A percentile compares a stretch with the other conserved stretches of the same genome.
phyloP scores from a whole-genome alignment of 305 asterid species.

The Fraxinus latifolia region DNA sequence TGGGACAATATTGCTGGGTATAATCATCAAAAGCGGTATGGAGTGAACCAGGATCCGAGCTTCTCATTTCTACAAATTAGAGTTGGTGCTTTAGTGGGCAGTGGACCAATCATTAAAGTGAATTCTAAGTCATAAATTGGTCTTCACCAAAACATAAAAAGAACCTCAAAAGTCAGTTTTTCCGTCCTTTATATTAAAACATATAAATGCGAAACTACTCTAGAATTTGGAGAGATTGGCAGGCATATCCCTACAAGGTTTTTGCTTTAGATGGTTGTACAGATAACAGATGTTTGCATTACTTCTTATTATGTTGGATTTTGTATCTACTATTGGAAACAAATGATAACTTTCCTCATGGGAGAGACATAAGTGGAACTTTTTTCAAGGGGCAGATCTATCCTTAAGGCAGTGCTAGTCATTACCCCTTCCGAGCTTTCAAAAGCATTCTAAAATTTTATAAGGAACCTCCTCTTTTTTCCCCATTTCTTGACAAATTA shows the following conservation, averaged over 20 bases:
- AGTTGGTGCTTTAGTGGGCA: constrained; percentile 15
- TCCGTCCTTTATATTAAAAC: not conserved
- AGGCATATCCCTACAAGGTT: not conserved
- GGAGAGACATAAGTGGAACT: not conserved
- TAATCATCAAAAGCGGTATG: constrained; percentile 72
- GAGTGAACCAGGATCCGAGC: not conserved
- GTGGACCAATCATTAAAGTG: constrained; percentile 4
- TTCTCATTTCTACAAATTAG: constrained; percentile 19
- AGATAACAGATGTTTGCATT: not conserved
- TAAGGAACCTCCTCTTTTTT: not conserved
- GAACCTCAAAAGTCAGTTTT: not conserved
- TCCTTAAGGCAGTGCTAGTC: not conserved
- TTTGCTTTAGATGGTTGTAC: not conserved
- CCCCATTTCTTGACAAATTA: not conserved
- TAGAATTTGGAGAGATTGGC: constrained; percentile 1
- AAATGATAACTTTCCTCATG: not conserved
- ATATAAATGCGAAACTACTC: not conserved
- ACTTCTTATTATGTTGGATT: not conserved
- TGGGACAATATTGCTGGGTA: constrained; percentile 99
- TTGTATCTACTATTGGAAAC: not conserved
- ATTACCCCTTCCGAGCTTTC: not conserved
- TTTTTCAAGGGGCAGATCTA: constrained; percentile 13
- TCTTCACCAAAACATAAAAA: not conserved
- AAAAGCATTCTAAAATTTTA: not conserved
- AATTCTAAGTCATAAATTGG: not conserved